These are phyloP conservation scores for Picochlorum costavermella DNA, from an alignment of 139 green algal genomes.

Conservation along the genomic window DNA sequence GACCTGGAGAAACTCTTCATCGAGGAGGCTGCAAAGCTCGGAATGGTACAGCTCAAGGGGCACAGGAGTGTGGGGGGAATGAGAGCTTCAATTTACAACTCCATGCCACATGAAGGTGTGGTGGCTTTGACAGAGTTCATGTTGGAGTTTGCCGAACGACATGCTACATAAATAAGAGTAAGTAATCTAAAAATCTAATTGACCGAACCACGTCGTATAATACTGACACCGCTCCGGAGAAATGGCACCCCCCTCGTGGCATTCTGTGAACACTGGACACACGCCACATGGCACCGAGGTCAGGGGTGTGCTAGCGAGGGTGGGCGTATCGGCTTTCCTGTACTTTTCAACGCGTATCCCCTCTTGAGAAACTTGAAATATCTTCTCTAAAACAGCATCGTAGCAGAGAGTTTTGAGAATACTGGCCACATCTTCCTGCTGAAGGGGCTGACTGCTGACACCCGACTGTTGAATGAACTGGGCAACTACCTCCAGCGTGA, in stretches of 20 bases:
- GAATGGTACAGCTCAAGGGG: constrained; percentile 85
- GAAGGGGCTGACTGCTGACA: constrained; percentile 43
- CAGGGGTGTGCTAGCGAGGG: constrained; percentile 19
- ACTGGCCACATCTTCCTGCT: constrained; percentile 55
- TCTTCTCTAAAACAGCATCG: constrained; percentile 55
- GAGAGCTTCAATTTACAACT: constrained; percentile 98
- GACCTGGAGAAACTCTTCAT: constrained; percentile 85
- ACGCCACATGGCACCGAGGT: constrained; percentile 67
- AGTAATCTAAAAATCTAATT: constrained; percentile 20
- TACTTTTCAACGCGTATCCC: constrained; percentile 24
- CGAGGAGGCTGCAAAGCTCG: constrained; percentile 40
- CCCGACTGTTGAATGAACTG: not conserved
- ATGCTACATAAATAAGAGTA: constrained; percentile 21
- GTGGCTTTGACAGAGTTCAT: constrained; percentile 84
- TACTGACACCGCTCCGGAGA: constrained; percentile 65
- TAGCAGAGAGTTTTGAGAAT: constrained; percentile 69
- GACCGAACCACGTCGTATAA: constrained; percentile 20
- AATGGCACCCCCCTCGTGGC: constrained; percentile 59
- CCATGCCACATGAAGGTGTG: constrained; percentile 89
- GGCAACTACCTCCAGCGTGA: not conserved
- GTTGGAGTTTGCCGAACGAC: constrained; percentile 66
- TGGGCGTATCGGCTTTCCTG: constrained; percentile 20
- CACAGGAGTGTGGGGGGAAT: constrained; percentile 97
- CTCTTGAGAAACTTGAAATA: constrained; percentile 26
- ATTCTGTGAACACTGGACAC: constrained; percentile 78